Base-by-base conservation (phyloP, 169 alveolate species). In the Plasmodium gonderi region DNA sequence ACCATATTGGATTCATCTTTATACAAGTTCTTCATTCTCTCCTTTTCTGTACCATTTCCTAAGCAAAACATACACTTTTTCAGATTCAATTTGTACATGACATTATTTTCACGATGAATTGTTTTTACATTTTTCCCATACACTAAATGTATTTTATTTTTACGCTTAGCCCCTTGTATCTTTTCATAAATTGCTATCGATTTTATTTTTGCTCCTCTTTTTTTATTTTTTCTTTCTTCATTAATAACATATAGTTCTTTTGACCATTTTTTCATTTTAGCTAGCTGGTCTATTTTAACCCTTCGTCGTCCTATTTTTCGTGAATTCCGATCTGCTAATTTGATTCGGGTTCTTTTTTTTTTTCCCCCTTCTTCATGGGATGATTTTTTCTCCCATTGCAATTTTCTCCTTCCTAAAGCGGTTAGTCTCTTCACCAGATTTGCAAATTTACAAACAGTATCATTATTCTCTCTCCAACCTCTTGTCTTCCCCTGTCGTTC, bases 31-130 rank as follows among this genome's bases (percentile, higher is more conserved):
- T 40, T 29, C 69, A 68, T 80, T 64, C 80, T 74, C 5, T 78
- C 91, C 94, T 96, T 92, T 72, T 95, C 97, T 0, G 95, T 77
- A 14, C 95, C 95, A 91, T 95, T 95, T 23, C 97, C 97, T 31
- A 89, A 87, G 26, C 96, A 91, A 85, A 95, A 95, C 97, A 95
- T 95, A 65, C 95, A 94, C 75, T 81, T 79, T 11, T 83, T 79
- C 3, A 95, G 69, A 69, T 95, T 93, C 31, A 95, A 80, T 29
- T 65, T 79, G 47, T 95, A 95, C 44, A 65, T 47, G 8, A 95
- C 92, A 14, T 95, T 95, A 79, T 95, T 91, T 85, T 95, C 97
- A 14, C 17, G 5, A 40, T 80, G 90, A 3, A 80, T n/a, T 5
- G 91, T 92, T 85, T 85, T 75, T 29, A 80, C 42, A 31, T 45